Percentiles rank a stretch among this genome's conserved stretches.
Conservation (phyloP, 305 asterid species). For the Euphrasia arctica region DNA sequence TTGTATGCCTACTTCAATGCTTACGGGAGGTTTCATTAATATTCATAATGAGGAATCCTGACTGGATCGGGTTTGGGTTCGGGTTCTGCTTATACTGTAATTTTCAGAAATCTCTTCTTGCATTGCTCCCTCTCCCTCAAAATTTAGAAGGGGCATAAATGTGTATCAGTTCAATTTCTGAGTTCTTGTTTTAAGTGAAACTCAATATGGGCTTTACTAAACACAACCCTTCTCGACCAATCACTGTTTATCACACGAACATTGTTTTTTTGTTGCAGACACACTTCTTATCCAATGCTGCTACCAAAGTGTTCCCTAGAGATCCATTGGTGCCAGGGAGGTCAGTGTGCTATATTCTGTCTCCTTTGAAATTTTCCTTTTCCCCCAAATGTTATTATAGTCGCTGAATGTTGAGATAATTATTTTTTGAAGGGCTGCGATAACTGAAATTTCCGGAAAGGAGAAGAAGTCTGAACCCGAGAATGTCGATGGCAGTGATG, state of each 20-base stretch:
- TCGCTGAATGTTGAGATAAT: slow-evolving; percentile 3
- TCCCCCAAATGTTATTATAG: background rate
- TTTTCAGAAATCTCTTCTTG: background rate
- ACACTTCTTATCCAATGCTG: slow-evolving; percentile 16
- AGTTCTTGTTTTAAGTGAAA: background rate
- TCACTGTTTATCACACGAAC: background rate
- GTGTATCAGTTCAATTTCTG: background rate
- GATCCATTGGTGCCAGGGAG: slow-evolving; percentile 15
- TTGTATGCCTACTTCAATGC: background rate
- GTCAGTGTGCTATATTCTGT: slow-evolving; percentile 17
- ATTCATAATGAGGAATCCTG: background rate
- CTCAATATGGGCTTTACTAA: background rate
- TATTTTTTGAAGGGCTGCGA: slow-evolving; percentile 21
- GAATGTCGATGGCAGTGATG: slow-evolving; percentile 4
- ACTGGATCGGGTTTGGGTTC: background rate
- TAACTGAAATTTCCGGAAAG: slow-evolving; percentile 4
- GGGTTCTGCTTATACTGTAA: background rate
- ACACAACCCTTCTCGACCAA: background rate
- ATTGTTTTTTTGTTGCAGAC: slow-evolving; percentile 18
- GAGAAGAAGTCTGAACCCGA: slow-evolving; percentile 26
- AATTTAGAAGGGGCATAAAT: background rate
- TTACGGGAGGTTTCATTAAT: background rate
- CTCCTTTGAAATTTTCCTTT: background rate
- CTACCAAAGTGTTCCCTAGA: slow-evolving; percentile 14
- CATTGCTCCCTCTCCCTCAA: no score